Percentiles rank a stretch among this genome's conserved stretches.
phyloP scores from a whole-genome alignment of 1,284 basidiomycete species.

The Neolentinus lepideus region DNA sequence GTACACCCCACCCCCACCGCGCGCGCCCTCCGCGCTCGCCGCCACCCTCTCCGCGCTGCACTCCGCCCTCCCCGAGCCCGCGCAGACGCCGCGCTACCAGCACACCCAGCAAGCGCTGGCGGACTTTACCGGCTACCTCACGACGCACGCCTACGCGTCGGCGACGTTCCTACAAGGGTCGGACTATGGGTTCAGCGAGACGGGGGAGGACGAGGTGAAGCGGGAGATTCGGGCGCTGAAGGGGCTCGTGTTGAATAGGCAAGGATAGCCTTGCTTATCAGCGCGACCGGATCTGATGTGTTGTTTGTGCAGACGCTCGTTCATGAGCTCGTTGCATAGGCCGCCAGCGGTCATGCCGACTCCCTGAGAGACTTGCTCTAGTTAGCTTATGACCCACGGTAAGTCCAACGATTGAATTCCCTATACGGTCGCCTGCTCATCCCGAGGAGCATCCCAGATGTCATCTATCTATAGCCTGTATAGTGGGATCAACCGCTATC shows the following conservation, averaged over 20 bases:
- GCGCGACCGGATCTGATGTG: too few relatives aligned
- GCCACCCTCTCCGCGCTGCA: constrained; percentile 39
- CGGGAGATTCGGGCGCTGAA: constrained; percentile 62
- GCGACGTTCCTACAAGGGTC: constrained; percentile 20
- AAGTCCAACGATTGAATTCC: too few relatives aligned
- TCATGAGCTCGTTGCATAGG: constrained; percentile 32
- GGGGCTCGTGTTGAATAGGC: constrained; percentile 61
- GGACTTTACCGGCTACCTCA: constrained; percentile 62
- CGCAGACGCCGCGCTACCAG: constrained; percentile 24
- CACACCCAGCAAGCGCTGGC: constrained; percentile 50
- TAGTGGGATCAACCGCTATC: too few relatives aligned
- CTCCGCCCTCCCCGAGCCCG: constrained; percentile 31
- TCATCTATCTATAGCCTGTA: too few relatives aligned
- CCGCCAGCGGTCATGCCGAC: background rate
- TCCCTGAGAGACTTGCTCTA: background rate
- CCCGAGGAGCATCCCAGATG: too few relatives aligned
- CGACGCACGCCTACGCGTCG: constrained; percentile 49
- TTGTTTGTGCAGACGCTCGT: constrained; percentile 40
- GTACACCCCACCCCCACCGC: constrained; percentile 35
- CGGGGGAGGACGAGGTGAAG: constrained; percentile 37
- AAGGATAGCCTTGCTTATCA: too few relatives aligned
- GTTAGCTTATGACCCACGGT: too few relatives aligned
- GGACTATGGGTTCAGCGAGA: constrained; percentile 19
- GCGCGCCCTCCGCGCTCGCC: constrained; percentile 35
- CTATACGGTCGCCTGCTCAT: too few relatives aligned